Evolutionary conservation across 345 rosid species (phyloP).

Genomic region (Eucalyptus erythrocorys): DNA sequence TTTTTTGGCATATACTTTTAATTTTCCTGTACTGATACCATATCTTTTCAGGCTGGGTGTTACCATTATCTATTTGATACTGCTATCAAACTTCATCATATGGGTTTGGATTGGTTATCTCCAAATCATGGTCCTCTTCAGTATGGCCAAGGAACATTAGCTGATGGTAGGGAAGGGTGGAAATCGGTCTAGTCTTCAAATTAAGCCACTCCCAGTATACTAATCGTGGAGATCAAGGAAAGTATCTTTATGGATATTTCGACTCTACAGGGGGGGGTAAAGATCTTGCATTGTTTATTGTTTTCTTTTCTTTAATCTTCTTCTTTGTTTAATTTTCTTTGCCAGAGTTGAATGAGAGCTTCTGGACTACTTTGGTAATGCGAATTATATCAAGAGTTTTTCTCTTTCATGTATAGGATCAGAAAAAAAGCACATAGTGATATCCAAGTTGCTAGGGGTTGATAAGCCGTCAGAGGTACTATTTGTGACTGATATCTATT

Average conservation of each 20-base stretch:
- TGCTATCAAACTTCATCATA: constrained; percentile 80
- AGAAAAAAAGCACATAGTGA: constrained; percentile 56
- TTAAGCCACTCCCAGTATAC: constrained; percentile 10
- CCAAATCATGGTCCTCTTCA: constrained; percentile 59
- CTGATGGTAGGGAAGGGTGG: background rate
- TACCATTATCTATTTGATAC: constrained; percentile 87
- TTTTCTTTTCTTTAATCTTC: background rate
- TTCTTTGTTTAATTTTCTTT: background rate
- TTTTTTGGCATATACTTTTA: background rate
- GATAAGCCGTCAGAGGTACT: constrained; percentile 70
- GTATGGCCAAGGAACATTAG: constrained; percentile 8
- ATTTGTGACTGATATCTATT: constrained; percentile 69
- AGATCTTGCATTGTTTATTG: background rate
- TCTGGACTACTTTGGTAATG: background rate
- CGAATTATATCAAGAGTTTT: background rate
- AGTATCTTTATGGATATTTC: constrained; percentile 67
- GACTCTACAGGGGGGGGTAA: constrained; percentile 68
- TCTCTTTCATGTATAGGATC: constrained; percentile 33
- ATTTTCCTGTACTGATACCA: background rate
- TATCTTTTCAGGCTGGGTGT: constrained; percentile 61
- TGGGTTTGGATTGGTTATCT: constrained; percentile 60
- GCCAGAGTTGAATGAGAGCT: background rate
- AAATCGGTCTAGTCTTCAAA: background rate
- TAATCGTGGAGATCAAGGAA: constrained; percentile 67
- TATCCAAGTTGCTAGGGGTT: constrained; percentile 49